These are phyloP conservation scores for Pseudocercospora pini-densiflorae DNA, from an alignment of 2,329 filamentous ascomycete species.

Conservation along the genomic window DNA sequence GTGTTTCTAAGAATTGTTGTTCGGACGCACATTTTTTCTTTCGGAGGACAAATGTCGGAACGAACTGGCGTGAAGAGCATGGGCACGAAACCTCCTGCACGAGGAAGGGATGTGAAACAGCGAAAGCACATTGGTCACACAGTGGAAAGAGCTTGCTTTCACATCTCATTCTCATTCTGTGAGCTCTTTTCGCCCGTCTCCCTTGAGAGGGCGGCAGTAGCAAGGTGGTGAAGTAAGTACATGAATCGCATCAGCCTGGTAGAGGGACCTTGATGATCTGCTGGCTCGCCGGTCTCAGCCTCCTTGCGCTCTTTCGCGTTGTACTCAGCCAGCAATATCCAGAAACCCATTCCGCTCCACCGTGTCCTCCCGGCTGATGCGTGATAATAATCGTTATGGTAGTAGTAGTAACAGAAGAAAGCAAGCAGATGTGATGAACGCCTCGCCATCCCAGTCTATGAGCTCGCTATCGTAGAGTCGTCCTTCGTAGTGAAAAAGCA, in stretches of 20 bases:
- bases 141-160: neutral
- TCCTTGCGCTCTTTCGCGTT: neutral
- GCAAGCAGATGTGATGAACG: neutral
- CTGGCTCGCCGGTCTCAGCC: neutral
- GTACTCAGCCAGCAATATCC: too few species aligned
- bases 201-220: neutral
- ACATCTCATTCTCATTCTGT: slow-evolving; percentile 3
- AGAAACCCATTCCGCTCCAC: neutral
- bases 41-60: too few species aligned
- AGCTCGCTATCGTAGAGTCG: neutral
- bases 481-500: neutral
- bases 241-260: neutral
- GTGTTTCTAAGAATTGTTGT: too few species aligned
- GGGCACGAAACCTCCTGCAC: neutral
- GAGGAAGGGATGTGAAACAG: neutral
- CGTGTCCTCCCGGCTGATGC: neutral
- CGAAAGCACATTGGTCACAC: neutral
- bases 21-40: too few species aligned
- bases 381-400: neutral
- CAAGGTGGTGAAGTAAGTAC: neutral
- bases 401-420: neutral
- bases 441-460: neutral
- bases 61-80: too few species aligned
- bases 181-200: neutral
- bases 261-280: neutral